These are phyloP conservation scores for Aspergillus pseudoterreus DNA, from an alignment of 2,329 filamentous ascomycete species.

Conservation along the genomic window DNA sequence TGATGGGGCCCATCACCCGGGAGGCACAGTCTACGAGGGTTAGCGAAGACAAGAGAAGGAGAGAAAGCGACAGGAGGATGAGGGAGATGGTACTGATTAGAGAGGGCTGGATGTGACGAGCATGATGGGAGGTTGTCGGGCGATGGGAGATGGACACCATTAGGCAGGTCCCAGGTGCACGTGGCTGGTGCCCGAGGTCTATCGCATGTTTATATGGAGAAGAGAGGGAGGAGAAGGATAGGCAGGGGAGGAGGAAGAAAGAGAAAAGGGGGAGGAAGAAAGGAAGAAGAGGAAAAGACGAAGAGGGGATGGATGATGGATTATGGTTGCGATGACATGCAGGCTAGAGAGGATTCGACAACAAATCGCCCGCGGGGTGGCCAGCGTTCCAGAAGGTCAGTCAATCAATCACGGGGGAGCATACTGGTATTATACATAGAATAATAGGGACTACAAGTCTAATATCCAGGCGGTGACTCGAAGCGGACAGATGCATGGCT, in stretches of 20 bases:
- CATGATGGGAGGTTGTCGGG: conserved; percentile 25
- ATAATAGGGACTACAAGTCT: too few relatives aligned
- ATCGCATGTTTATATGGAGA: conserved; percentile 36
- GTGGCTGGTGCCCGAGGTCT: conserved; percentile 15
- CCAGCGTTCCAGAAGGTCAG: neutral
- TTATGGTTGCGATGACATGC: neutral
- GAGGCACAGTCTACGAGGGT: conserved; percentile 8
- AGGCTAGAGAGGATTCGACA: neutral
- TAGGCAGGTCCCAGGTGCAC: conserved; percentile 9
- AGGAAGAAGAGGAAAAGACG: neutral
- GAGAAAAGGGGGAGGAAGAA: neutral
- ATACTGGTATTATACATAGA: too few relatives aligned
- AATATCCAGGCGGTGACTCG: conserved; percentile 19
- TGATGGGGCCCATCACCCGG: conserved; percentile 19
- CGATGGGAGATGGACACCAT: conserved; percentile 40
- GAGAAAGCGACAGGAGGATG: conserved; percentile 2
- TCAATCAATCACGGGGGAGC: neutral
- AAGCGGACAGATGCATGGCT: conserved; percentile 28
- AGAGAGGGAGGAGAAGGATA: conserved; percentile 13
- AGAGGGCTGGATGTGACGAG: conserved; percentile 31
- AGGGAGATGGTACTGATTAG: conserved; percentile 32
- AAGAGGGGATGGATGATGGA: conserved; percentile 4
- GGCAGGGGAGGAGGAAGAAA: conserved; percentile 4
- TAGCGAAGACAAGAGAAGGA: neutral
- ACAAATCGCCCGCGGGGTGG: too few relatives aligned